A percentile compares a stretch with the other conserved stretches of the same genome.
phyloP scores from a whole-genome alignment of 176 grass and related monocot species.

The Guadua angustifolia region DNA sequence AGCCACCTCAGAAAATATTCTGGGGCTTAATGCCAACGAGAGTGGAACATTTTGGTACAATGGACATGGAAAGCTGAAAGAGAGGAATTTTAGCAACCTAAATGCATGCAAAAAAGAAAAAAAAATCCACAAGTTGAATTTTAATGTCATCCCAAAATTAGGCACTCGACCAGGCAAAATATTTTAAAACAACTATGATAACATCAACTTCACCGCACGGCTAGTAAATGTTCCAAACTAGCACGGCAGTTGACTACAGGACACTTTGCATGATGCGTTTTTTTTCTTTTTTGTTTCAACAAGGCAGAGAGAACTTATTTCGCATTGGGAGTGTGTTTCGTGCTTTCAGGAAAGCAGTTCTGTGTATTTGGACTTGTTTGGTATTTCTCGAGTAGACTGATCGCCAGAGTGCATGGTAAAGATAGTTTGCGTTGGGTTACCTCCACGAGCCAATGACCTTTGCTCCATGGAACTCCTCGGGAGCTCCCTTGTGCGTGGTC shows the following conservation, averaged over 20 bases:
- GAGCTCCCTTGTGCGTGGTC: slow-evolving; percentile 90
- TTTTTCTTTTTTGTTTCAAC: background rate
- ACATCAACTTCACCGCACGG: background rate
- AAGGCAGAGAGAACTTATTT: background rate
- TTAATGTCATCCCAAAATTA: background rate
- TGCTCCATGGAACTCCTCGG: slow-evolving; percentile 90
- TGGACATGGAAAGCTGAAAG: slow-evolving; percentile 93
- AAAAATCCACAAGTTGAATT: slow-evolving; percentile 1
- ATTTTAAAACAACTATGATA: background rate
- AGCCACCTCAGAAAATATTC: slow-evolving; percentile 84
- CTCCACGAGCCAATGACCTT: slow-evolving; percentile 96
- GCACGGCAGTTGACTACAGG: background rate
- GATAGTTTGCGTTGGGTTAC: slow-evolving; percentile 48
- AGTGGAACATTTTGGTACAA: slow-evolving; percentile 91
- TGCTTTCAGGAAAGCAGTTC: slow-evolving; percentile 25
- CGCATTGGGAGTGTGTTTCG: background rate
- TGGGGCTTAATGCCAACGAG: slow-evolving; percentile 87
- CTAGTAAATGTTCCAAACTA: background rate
- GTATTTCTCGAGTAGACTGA: background rate
- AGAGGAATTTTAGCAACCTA: background rate
- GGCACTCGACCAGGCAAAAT: background rate
- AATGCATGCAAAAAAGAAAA: background rate
- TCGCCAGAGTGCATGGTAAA: background rate
- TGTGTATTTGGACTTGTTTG: background rate
- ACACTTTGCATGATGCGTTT: slow-evolving; percentile 6